phyloP scores from a whole-genome alignment of 2,329 filamentous ascomycete species.

The Fusarium transvaalense region DNA sequence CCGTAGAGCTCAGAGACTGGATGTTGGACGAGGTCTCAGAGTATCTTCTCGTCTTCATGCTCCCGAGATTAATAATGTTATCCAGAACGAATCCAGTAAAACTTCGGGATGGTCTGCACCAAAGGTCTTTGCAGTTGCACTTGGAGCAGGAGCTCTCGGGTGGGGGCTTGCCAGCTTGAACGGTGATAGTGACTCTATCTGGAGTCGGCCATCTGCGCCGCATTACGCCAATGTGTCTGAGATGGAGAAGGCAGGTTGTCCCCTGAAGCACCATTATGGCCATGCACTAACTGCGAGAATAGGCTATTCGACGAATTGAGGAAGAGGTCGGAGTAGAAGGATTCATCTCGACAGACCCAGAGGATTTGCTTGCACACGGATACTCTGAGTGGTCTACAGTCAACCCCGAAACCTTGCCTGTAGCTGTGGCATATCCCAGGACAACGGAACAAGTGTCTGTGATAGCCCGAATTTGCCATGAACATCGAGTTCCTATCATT shows the following conservation, averaged over 20 bases:
- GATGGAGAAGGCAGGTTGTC: slow-evolving; percentile 56
- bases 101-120: slow-evolving; percentile 48
- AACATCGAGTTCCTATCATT: slow-evolving; percentile 85
- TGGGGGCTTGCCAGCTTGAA: slow-evolving; percentile 56
- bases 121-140: slow-evolving; percentile 56
- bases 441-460: slow-evolving; percentile 70
- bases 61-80: slow-evolving; percentile 15
- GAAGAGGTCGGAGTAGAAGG: slow-evolving; percentile 63
- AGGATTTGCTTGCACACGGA: slow-evolving; percentile 72
- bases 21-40: slow-evolving; percentile 30
- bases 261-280: background rate
- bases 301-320: slow-evolving; percentile 70
- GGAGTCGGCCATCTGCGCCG: slow-evolving; percentile 39
- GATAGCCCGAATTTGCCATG: slow-evolving; percentile 78
- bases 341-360: slow-evolving; percentile 72
- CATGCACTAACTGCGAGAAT: slow-evolving; percentile 16
- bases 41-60: slow-evolving; percentile 19
- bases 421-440: slow-evolving; percentile 74
- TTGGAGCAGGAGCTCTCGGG: slow-evolving; percentile 56
- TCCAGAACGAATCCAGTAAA: slow-evolving; percentile 12
- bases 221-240: slow-evolving; percentile 59
- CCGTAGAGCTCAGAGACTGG: slow-evolving; percentile 28
- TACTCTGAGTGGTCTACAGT: slow-evolving; percentile 76
- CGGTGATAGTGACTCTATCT: slow-evolving; percentile 25
- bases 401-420: slow-evolving; percentile 70